phyloP scores from a whole-genome alignment of 352 stramenopile species.

The Globisporangium megalacanthum region DNA sequence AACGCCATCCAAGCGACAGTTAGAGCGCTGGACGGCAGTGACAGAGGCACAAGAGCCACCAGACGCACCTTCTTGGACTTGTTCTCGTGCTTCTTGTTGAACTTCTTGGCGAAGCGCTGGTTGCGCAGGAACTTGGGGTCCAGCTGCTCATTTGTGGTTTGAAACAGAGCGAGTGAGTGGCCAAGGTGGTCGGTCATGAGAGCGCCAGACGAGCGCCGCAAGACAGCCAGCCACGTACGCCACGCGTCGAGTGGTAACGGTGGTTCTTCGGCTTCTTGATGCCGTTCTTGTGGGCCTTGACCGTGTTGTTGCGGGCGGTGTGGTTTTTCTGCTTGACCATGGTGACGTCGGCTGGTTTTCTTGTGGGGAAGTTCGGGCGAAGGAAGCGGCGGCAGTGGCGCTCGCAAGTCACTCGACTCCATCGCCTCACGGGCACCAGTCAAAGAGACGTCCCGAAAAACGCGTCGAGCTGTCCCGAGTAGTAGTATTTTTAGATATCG shows the following conservation, averaged over 20 bases:
- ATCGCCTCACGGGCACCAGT: too few species aligned
- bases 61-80: conserved; percentile 50
- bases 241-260: conserved; percentile 93
- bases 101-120: conserved; percentile 98
- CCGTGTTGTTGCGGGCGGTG: conserved; percentile 96
- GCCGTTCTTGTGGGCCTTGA: conserved; percentile 96
- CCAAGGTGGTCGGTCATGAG: neutral
- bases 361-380: conserved; percentile 16
- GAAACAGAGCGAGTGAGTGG: neutral
- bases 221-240: conserved; percentile 56
- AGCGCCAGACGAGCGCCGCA: neutral
- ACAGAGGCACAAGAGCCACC: too few species aligned
- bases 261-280: conserved; percentile 97
- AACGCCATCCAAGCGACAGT: neutral
- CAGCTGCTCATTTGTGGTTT: conserved; percentile 44
- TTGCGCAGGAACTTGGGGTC: conserved; percentile 98
- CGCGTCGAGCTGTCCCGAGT: too few species aligned
- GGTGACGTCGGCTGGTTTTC: conserved; percentile 55
- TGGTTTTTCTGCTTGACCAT: conserved; percentile 98
- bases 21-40: neutral
- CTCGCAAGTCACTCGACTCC: neutral
- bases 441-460: too few species aligned
- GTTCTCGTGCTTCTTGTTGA: conserved; percentile 89
- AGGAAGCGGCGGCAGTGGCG: too few species aligned
- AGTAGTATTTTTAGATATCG: too few species aligned